Evolutionary conservation across 805 yeast species (phyloP).

Genomic region (Metschnikowia peoriensis): DNA sequence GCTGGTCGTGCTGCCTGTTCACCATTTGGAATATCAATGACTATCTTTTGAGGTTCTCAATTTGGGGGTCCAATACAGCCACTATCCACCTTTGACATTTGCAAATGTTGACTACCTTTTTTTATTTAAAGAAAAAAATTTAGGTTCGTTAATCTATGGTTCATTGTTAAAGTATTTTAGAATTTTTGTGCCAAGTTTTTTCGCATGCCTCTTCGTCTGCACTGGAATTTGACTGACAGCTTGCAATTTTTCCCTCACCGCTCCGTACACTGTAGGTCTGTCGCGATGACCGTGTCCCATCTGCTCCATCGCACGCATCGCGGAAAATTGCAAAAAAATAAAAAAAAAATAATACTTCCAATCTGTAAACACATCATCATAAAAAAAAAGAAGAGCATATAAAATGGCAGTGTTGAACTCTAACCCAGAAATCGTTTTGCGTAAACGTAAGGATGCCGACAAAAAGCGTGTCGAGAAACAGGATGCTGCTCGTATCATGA

Average conservation of each 20-base stretch:
- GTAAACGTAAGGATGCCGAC: conserved; percentile 78
- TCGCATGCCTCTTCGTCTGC: too few relatives aligned
- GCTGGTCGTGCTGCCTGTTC: too few relatives aligned
- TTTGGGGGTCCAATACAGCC: too few relatives aligned
- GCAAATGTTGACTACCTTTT: too few relatives aligned
- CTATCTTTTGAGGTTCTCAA: too few relatives aligned
- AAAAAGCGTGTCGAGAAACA: conserved; percentile 71
- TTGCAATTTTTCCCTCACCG: background rate
- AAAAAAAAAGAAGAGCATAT: background rate
- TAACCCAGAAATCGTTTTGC: conserved; percentile 73
- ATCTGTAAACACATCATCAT: background rate
- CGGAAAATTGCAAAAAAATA: conserved; percentile 4
- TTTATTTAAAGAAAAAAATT: too few relatives aligned
- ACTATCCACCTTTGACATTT: too few relatives aligned
- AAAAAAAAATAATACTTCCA: background rate
- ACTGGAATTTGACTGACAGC: background rate
- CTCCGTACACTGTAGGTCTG: background rate
- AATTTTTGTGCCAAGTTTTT: too few relatives aligned
- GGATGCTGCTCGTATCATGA: conserved; percentile 54
- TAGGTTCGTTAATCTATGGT: too few relatives aligned
- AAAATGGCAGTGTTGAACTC: conserved; percentile 53
- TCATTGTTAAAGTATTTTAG: too few relatives aligned
- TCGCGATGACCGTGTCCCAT: too few relatives aligned
- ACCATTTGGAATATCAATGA: too few relatives aligned
- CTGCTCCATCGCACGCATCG: conserved; percentile 13